Conservation (phyloP, 176 grass and related monocot genomes). For the Neostapfia colusana region DNA sequence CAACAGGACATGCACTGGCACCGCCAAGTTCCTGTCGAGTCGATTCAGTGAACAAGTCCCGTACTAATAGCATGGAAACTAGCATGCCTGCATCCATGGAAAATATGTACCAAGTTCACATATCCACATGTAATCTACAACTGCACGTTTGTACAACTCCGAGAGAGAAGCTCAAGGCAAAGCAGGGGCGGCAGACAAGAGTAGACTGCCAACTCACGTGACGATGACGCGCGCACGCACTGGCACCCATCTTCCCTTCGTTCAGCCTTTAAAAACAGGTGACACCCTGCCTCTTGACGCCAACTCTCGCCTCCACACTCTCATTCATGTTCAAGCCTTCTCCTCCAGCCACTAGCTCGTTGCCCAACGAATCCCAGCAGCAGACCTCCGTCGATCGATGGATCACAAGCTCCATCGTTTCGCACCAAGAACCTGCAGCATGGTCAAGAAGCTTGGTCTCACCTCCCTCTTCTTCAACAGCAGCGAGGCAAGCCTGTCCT, state of each 20-base stretch:
- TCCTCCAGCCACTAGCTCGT: neutral
- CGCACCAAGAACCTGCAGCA: neutral
- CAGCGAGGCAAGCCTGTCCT: too few species aligned
- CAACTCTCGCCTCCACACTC: conserved; percentile 21
- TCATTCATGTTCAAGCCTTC: neutral
- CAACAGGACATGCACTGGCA: neutral
- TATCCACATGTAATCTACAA: too few species aligned
- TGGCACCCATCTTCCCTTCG: neutral
- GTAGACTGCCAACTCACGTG: conserved; percentile 28
- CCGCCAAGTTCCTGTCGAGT: too few species aligned
- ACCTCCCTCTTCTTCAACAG: too few species aligned
- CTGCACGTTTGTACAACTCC: too few species aligned
- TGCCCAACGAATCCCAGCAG: neutral
- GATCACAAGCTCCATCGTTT: neutral
- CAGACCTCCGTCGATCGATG: neutral
- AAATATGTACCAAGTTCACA: neutral
- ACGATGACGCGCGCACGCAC: conserved; percentile 3
- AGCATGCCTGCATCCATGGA: neutral
- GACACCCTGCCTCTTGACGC: neutral
- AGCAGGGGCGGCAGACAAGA: neutral
- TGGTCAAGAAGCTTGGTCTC: conserved; percentile 29
- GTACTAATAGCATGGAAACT: too few species aligned
- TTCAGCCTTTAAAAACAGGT: conserved; percentile 2
- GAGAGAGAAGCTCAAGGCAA: neutral
- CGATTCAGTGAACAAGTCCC: too few species aligned